These are phyloP conservation scores for Ustilago trichophora DNA, from an alignment of 1,284 basidiomycete species.

Conservation along the genomic window DNA sequence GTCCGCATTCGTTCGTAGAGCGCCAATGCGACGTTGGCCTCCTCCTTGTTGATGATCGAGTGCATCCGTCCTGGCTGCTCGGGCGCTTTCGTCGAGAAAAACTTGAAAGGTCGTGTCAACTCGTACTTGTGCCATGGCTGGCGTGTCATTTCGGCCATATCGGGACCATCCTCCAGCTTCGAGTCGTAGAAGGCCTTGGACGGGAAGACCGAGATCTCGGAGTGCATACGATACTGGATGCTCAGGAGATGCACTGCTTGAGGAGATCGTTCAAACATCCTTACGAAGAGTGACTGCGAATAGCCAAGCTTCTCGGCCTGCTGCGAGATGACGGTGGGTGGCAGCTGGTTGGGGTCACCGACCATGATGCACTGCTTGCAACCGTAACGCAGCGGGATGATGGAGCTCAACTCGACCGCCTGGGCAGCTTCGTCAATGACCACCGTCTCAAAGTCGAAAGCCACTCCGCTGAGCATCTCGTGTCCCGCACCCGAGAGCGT, in stretches of 20 bases:
- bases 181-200: slow-evolving; percentile 88
- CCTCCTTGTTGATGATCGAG: slow-evolving; percentile 81
- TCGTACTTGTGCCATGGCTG: slow-evolving; percentile 84
- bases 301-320: slow-evolving; percentile 84
- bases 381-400: slow-evolving; percentile 93
- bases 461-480: slow-evolving; percentile 77
- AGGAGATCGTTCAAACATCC: slow-evolving; percentile 81
- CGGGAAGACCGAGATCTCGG: slow-evolving; percentile 88
- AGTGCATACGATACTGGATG: slow-evolving; percentile 99
- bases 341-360: slow-evolving; percentile 96
- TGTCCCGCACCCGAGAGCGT: slow-evolving; percentile 89
- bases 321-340: slow-evolving; percentile 92
- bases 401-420: slow-evolving; percentile 92
- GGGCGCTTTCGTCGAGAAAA: slow-evolving; percentile 73
- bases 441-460: slow-evolving; percentile 90
- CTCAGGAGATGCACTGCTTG: slow-evolving; percentile 88
- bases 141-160: slow-evolving; percentile 83
- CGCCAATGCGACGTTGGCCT: slow-evolving; percentile 80
- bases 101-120: slow-evolving; percentile 86
- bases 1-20: slow-evolving; percentile 79
- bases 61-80: slow-evolving; percentile 72
- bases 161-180: slow-evolving; percentile 83
- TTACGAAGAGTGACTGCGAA: slow-evolving; percentile 90
- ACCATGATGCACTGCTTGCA: slow-evolving; percentile 90
- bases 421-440: slow-evolving; percentile 99